These are phyloP conservation scores for Lentinula edodes DNA, from an alignment of 768 basidiomycete genomes.

Conservation along the genomic window DNA sequence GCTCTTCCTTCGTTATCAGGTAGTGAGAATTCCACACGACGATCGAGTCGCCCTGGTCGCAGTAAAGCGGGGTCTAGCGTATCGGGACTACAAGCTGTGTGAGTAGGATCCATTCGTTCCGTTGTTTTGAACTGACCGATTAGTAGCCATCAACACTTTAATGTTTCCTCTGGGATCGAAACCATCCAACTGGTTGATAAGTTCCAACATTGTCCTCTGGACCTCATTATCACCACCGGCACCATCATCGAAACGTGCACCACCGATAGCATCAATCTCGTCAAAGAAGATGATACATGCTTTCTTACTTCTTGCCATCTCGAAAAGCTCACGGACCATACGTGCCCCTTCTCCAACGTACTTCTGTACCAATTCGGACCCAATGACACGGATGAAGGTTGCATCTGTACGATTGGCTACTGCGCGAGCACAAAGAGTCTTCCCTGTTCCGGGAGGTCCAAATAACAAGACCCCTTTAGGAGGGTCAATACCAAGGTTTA, in stretches of 20 bases:
- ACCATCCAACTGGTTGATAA: slow-evolving; percentile 98
- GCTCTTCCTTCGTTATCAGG: slow-evolving; percentile 96
- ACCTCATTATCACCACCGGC: slow-evolving; percentile 99
- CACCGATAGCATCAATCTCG: slow-evolving; percentile 97
- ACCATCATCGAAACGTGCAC: slow-evolving; percentile 96
- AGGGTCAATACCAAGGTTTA: slow-evolving; percentile 97
- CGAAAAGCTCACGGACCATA: slow-evolving; percentile 98
- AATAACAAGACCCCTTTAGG: slow-evolving; percentile 96
- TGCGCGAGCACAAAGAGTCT: slow-evolving; percentile 96
- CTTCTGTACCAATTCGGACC: slow-evolving; percentile 99
- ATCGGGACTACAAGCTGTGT: slow-evolving; percentile 65
- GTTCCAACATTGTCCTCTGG: slow-evolving; percentile 97
- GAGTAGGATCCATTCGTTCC: neutral
- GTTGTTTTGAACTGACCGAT: slow-evolving; percentile 52
- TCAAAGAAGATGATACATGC: slow-evolving; percentile 99
- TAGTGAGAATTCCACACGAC: slow-evolving; percentile 93
- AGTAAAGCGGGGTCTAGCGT: slow-evolving; percentile 95
- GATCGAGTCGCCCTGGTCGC: slow-evolving; percentile 92
- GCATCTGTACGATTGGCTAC: slow-evolving; percentile 99
- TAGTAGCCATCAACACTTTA: slow-evolving; percentile 99
- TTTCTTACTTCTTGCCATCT: slow-evolving; percentile 98
- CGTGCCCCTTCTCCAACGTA: slow-evolving; percentile 99
- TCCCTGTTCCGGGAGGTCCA: slow-evolving; percentile 97
- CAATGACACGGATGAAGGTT: slow-evolving; percentile 98
- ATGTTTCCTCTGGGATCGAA: slow-evolving; percentile 99